Evolutionary conservation across 2,329 filamentous ascomycete species (phyloP), one percentile per base, ranked within the genome.

Genomic region (Diaporthe sp.): DNA sequence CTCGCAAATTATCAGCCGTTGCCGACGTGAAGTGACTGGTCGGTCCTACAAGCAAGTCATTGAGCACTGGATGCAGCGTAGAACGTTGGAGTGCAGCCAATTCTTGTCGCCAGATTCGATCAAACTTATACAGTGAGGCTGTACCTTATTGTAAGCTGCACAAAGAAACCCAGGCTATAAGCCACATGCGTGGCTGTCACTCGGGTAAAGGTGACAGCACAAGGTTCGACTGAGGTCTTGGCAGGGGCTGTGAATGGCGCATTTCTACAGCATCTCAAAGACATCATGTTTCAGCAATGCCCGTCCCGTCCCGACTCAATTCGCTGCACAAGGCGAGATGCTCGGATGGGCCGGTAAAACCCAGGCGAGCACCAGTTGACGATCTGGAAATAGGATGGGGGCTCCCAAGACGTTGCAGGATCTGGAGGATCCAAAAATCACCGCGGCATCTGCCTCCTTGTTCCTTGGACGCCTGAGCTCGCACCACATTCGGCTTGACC

Each of bases 171-270:
- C 62, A 37, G 3, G 31, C 25, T 13, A 25, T 13, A 15, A 68
- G 62, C 46, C 62, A 68, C 46, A 51, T 10, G 28, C 53, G 46
- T 68, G 46, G 65, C 65, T 39, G 31, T 25, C 46, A 39, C 8
- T 17, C 22, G 15, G n/a, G 19, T 53, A 7, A 22, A 53, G 2
- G 9, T 39, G 46, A n/a, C 46, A 28, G 65, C 3, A 39, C 39
- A 51, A 53, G 28, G 60, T 62, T 68, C 44, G 19, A 1, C n/a
- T 25, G 62, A 39, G 62, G 31, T 51, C 62, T 68, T 68, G 62
- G 62, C 62, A 68, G 62, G 62, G 62, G 62, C 62, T 68, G 19
- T 39, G 19, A 51, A 6, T 68, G 62, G 62, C 44, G 39, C 31
- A 51, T 19, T 17, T 25, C 6, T 10, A 37, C 19, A 31, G 28